Evolutionary conservation across 2,329 filamentous ascomycete species (phyloP), one percentile per base, ranked within the genome.

Genomic region (Colletotrichum plurivorum): DNA sequence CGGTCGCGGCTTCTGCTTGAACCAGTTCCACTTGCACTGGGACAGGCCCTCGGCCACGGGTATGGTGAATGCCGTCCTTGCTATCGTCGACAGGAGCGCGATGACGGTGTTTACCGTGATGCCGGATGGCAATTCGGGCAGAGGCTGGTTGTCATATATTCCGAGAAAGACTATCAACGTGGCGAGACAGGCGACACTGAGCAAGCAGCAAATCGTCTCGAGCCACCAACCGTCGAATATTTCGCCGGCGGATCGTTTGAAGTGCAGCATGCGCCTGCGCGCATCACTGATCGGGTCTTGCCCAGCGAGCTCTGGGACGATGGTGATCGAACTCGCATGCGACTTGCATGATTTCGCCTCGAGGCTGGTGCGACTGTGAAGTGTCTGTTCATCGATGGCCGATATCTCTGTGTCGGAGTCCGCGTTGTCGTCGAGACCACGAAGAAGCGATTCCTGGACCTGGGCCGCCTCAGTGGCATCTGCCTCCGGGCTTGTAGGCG

Each of bases 31-130:
- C 41, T 74, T 75, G n/a, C 73, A 63, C 48, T 76, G 74, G 2
- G 72, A 71, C 4, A 77, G 49, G 6, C 73, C 73, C 49, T 76
- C 74, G 1, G 70, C 65, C 1, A 76, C 69, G 8, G 75, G 72
- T 5, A 75, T 63, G 12, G 75, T 58, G 41, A 75, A 74, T 1
- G 73, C 65, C 0, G 71, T 49, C 15, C 74, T 70, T 6, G 73
- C 61, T 5, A 75, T 16, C 1, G 75, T 76, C 2, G 75, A 72
- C 20, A 77, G 60, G 41, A 76, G 71, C 1, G 74, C 73, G 0
- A 77, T 55, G 2, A 75, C 52, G 0, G 76, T 76, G 61, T 77
- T 77, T 39, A 77, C 71, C 0, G 74, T 77, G 49, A 76, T 65
- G 3, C 73, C 73, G 12, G 74, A 39, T 2, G 70, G 70, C 71